These are phyloP conservation scores for Malania oleifera DNA, from an alignment of 164 flowering plant species.

Conservation along the genomic window DNA sequence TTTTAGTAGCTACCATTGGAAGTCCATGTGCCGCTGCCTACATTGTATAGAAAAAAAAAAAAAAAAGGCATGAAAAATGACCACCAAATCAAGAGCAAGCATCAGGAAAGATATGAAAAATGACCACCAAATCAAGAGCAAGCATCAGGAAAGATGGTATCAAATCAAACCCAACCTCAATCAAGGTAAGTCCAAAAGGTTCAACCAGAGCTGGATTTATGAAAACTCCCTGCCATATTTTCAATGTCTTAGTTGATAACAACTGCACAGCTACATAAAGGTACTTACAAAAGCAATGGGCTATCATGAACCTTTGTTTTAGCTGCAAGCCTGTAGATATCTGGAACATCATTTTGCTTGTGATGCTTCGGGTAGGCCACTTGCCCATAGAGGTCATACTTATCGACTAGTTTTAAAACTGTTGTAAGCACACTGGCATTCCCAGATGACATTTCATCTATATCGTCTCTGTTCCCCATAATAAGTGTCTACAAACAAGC, in stretches of 20 bases:
- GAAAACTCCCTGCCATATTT: slow-evolving; percentile 79
- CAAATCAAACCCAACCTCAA: slow-evolving; percentile 60
- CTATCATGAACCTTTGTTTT: slow-evolving; percentile 57
- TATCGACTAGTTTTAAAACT: slow-evolving; percentile 80
- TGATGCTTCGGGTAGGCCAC: slow-evolving; percentile 98
- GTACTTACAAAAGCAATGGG: not conserved
- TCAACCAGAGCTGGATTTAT: slow-evolving; percentile 95
- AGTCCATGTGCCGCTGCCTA: slow-evolving; percentile 99
- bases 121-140: not conserved
- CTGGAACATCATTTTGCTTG: slow-evolving; percentile 90
- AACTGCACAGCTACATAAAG: not conserved
- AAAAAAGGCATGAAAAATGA: slow-evolving; percentile 2
- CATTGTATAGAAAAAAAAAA: slow-evolving; percentile 12
- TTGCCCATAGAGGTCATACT: slow-evolving; percentile 88
- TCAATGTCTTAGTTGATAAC: slow-evolving; percentile 5
- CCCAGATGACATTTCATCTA: slow-evolving; percentile 82
- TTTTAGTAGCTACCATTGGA: slow-evolving; percentile 97
- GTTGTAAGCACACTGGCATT: slow-evolving; percentile 78
- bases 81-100: not conserved
- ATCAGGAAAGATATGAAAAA: slow-evolving; percentile 3
- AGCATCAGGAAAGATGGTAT: not conserved
- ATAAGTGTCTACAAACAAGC: slow-evolving; percentile 61
- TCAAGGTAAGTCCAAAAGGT: slow-evolving; percentile 93
- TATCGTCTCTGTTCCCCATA: slow-evolving; percentile 95
- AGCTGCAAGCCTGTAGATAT: slow-evolving; percentile 87